Conservation (phyloP, 2,329 filamentous ascomycete species). For the Acarospora socialis region DNA sequence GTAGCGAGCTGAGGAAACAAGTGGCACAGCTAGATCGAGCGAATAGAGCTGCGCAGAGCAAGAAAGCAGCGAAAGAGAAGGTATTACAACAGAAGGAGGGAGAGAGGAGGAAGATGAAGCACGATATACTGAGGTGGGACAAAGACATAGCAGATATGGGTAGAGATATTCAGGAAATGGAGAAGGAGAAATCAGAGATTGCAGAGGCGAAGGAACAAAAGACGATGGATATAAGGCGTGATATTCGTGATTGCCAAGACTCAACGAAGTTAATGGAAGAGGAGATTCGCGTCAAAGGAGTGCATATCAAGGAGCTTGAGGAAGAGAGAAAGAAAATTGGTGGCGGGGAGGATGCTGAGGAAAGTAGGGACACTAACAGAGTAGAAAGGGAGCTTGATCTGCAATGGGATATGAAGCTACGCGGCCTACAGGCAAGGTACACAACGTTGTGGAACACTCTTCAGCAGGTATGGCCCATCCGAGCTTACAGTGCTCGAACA, state of each 20-base stretch:
- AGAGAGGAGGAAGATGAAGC: constrained; percentile 45
- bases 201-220: constrained; percentile 27
- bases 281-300: constrained; percentile 45
- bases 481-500: background rate
- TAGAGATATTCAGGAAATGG: constrained; percentile 31
- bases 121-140: constrained; percentile 45
- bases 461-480: constrained; percentile 10
- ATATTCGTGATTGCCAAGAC: constrained; percentile 31
- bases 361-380: constrained; percentile 36
- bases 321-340: constrained; percentile 37
- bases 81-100: constrained; percentile 45
- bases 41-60: constrained; percentile 67
- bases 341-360: constrained; percentile 33
- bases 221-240: constrained; percentile 27
- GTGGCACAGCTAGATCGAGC: constrained; percentile 66
- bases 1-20: constrained; percentile 67
- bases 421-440: constrained; percentile 29
- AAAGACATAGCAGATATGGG: constrained; percentile 39
- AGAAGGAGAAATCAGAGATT: constrained; percentile 28
- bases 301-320: constrained; percentile 47
- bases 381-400: constrained; percentile 34
- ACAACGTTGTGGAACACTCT: constrained; percentile 17
- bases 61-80: constrained; percentile 62
- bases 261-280: constrained; percentile 46
- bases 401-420: constrained; percentile 32